Percentiles rank a stretch among this genome's conserved stretches.
These are phyloP conservation scores for Yarrowia sp. DNA, from an alignment of 805 yeast genomes.

Conservation along the genomic window DNA sequence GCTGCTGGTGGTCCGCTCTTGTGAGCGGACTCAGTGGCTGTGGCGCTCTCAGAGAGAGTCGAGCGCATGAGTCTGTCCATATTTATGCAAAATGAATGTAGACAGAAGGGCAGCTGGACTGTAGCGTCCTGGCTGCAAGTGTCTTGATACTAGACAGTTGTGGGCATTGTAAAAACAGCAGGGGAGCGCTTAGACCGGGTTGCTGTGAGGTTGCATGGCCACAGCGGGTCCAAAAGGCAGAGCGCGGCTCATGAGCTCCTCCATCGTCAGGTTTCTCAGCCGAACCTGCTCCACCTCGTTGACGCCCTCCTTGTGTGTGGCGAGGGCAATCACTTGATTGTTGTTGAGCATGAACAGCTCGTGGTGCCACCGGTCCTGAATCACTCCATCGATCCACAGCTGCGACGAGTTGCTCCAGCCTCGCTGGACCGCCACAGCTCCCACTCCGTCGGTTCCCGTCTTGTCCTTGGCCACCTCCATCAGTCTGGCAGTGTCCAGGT, in stretches of 20 bases:
- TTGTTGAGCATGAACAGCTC: constrained; percentile 23
- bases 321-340: constrained; percentile 21
- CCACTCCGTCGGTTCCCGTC: neutral
- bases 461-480: constrained; percentile 25
- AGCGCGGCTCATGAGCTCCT: constrained; percentile 9
- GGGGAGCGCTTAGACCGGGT: neutral
- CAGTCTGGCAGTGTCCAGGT: constrained; percentile 28
- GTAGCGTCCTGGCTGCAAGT: too few species aligned
- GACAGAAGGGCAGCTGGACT: too few species aligned
- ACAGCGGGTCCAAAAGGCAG: constrained; percentile 14
- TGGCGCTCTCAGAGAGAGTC: neutral
- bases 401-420: constrained; percentile 8
- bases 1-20: neutral
- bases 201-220: constrained; percentile 15
- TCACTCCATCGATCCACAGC: constrained; percentile 24
- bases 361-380: constrained; percentile 26
- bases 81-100: too few species aligned
- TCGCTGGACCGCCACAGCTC: neutral
- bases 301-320: constrained; percentile 14
- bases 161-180: too few species aligned
- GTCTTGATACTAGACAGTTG: too few species aligned
- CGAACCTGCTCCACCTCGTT: neutral
- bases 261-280: neutral
- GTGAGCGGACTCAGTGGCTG: neutral
- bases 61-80: too few species aligned